phyloP scores from a whole-genome alignment of 192 early-diverging fungal species.

The Backusella australiensis region DNA sequence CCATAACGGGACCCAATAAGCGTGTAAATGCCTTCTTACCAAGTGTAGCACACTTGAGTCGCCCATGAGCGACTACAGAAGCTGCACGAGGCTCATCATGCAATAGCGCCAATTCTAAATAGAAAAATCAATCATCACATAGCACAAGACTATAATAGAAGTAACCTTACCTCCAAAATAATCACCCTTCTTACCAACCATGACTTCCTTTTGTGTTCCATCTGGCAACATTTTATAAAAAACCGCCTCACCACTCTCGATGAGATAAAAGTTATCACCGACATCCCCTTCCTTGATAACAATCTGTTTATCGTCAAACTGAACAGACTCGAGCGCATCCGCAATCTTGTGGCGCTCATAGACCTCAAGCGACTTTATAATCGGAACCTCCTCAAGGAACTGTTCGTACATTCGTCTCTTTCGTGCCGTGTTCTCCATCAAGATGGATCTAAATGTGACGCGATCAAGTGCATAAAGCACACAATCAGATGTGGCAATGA shows the following conservation, averaged over 20 bases:
- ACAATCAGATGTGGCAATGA: constrained; percentile 77
- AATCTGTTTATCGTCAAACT: constrained; percentile 80
- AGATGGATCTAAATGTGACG: constrained; percentile 92
- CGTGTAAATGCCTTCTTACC: constrained; percentile 94
- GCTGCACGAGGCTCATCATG: constrained; percentile 90
- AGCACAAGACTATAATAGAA: neutral
- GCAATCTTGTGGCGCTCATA: constrained; percentile 99
- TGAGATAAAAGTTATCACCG: constrained; percentile 95
- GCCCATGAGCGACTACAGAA: constrained; percentile 82
- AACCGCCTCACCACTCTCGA: constrained; percentile 86
- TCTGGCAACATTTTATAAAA: constrained; percentile 78
- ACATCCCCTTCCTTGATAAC: constrained; percentile 92
- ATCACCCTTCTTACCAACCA: constrained; percentile 75
- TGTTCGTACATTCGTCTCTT: constrained; percentile 96
- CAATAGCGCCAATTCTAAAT: constrained; percentile 85
- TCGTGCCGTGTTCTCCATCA: constrained; percentile 96
- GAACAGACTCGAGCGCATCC: constrained; percentile 90
- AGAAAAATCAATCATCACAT: neutral
- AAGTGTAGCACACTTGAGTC: constrained; percentile 93
- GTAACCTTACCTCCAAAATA: constrained; percentile 88
- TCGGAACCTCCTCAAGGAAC: constrained; percentile 90
- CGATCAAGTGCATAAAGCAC: constrained; percentile 97
- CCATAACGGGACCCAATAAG: constrained; percentile 92
- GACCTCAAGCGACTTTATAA: constrained; percentile 85
- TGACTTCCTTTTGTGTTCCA: constrained; percentile 75